Base-by-base conservation (phyloP, 345 rosid species). In the Citrus unshiu region DNA sequence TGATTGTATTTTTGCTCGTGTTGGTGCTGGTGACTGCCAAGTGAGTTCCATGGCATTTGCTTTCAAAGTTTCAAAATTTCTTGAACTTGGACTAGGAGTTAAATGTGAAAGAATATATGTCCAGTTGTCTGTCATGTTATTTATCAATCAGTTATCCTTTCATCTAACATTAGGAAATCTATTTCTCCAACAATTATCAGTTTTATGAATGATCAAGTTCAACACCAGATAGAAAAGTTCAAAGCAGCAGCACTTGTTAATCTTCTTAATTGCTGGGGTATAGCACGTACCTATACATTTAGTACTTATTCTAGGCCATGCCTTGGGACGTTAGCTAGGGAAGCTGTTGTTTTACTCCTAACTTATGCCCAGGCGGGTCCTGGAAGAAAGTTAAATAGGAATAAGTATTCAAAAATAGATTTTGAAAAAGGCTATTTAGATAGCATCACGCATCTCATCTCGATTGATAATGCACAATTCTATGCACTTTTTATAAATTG, bases 21-120 rank as follows among this genome's bases (percentile, higher is more conserved):
- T 96, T 78, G 99, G 99, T 77, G 99, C 99, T 66, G 97, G 98
- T 66, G 99, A 94, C 78, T 94, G 99, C 87, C 99, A 96, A 86
- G 99, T 96, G 84, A 90, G 97, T 91, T 77, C 21, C 76, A 43
- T 74, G 61, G 64, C 56, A 62, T 72, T 39, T 77, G 16, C 61
- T 43, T 56, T 63, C 43, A 46, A 69, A 77, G 65, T 64, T 78
- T 12, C 37, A 58, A 51, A 30, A 59, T 77, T 49, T 46, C 29
- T 64, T 46, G 51, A 46, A 46, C 51, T 46, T 46, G 51, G 18
- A 46, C 18, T 46, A 46, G 51, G 51, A 46, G 51, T 12, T 46
- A 46, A 12, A 46, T 46, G 71, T 7, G 16, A 39, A 60, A 68
- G 59, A 30, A 19, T 74, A 7, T 18, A 29, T 40, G 27, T 63